phyloP scores from a whole-genome alignment of 495 filamentous ascomycete genomes.

The Penicillium argentinense region DNA sequence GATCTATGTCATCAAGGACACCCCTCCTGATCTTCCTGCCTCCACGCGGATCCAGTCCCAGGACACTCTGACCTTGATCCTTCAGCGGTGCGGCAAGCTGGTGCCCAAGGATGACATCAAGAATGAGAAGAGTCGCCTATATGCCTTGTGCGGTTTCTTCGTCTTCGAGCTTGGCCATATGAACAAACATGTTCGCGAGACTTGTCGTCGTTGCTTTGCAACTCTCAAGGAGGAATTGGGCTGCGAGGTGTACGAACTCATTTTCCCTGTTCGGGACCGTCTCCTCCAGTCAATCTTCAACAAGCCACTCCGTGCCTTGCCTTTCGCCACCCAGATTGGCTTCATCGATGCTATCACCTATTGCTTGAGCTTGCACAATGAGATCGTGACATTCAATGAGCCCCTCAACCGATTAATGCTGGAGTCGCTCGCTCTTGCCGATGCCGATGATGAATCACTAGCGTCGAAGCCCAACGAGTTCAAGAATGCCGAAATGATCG shows the following conservation, averaged over 20 bases:
- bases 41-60: slow-evolving; percentile 79
- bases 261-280: slow-evolving; percentile 83
- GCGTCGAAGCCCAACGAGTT: slow-evolving; percentile 84
- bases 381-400: slow-evolving; percentile 88
- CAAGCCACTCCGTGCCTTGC: slow-evolving; percentile 89
- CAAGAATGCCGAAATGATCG: slow-evolving; percentile 84
- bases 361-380: slow-evolving; percentile 79
- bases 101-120: slow-evolving; percentile 73
- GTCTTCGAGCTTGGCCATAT: slow-evolving; percentile 87
- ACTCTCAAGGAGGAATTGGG: slow-evolving; percentile 74
- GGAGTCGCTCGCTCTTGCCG: slow-evolving; percentile 88
- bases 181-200: slow-evolving; percentile 89
- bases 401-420: slow-evolving; percentile 83
- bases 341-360: slow-evolving; percentile 97
- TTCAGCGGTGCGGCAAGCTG: slow-evolving; percentile 71
- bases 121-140: slow-evolving; percentile 62
- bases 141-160: slow-evolving; percentile 76
- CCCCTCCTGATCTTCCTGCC: slow-evolving; percentile 86
- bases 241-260: slow-evolving; percentile 78
- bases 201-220: slow-evolving; percentile 76
- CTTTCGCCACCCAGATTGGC: slow-evolving; percentile 91
- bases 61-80: slow-evolving; percentile 73
- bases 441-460: slow-evolving; percentile 87
- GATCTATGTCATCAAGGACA: slow-evolving; percentile 96
- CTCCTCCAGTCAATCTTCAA: slow-evolving; percentile 85